Percentiles rank a stretch among this genome's conserved stretches.
Evolutionary conservation across 75 land plant species (phyloP).

Genomic region (Picea glauca): DNA sequence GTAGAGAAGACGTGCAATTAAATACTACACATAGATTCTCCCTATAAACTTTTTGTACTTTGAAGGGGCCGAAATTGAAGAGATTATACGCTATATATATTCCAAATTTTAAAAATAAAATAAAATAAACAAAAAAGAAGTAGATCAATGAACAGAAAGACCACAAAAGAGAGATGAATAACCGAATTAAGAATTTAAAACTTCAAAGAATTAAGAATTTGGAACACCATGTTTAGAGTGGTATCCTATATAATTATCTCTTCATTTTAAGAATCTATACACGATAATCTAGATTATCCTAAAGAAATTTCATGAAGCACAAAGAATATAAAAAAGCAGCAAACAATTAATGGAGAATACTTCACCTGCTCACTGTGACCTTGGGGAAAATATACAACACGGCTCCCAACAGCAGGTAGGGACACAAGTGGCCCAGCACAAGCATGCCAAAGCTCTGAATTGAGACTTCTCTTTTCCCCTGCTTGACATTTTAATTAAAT

Average conservation of each 20-base stretch:
- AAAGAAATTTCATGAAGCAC: neutral
- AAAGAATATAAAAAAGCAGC: neutral
- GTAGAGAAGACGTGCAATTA: neutral
- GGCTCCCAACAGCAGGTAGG: constrained; percentile 71
- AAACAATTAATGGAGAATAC: neutral
- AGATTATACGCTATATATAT: too few species aligned
- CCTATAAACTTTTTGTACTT: neutral
- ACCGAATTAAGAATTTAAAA: neutral
- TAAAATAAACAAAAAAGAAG: neutral
- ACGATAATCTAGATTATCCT: neutral
- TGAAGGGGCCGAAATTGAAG: neutral
- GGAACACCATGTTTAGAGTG: neutral
- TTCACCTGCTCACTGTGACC: constrained; percentile 86
- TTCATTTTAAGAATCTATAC: neutral
- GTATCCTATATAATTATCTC: neutral
- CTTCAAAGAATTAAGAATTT: neutral
- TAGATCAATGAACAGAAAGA: neutral
- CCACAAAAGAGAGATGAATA: neutral
- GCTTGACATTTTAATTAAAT: constrained; percentile 9
- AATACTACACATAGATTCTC: neutral
- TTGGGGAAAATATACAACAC: constrained; percentile 80
- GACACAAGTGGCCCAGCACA: constrained; percentile 84
- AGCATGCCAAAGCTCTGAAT: constrained; percentile 83
- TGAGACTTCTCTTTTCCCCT: constrained; percentile 60
- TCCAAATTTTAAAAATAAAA: neutral